A percentile compares a stretch with the other conserved stretches of the same genome.
Conservation (phyloP, 371 early-diverging fungal genomes). For the Syncephalastrum monosporum region DNA sequence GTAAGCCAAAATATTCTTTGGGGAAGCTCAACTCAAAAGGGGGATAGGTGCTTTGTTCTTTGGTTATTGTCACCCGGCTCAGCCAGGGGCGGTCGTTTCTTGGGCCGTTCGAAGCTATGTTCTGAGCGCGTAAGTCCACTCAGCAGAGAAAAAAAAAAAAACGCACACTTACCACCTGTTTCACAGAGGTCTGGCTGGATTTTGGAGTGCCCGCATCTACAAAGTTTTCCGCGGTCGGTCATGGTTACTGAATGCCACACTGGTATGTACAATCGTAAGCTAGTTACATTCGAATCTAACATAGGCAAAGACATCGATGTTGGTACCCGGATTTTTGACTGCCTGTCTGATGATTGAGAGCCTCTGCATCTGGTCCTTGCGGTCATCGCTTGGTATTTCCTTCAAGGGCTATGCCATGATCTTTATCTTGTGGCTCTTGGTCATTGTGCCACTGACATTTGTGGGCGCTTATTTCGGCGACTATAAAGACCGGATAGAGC, state of each 20-base stretch:
- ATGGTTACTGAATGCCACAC: conserved; percentile 40
- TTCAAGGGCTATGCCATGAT: conserved; percentile 35
- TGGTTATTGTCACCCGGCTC: conserved; percentile 33
- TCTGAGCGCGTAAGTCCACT: conserved; percentile 23
- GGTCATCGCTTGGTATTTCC: conserved; percentile 43
- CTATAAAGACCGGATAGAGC: conserved; percentile 32
- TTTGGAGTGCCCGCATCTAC: conserved; percentile 41
- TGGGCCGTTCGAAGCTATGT: conserved; percentile 22
- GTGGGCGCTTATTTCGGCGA: conserved; percentile 43
- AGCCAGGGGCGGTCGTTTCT: conserved; percentile 28
- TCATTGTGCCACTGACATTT: conserved; percentile 28
- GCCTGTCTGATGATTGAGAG: conserved; percentile 20
- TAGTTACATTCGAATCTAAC: background rate
- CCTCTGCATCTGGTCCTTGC: conserved; percentile 33
- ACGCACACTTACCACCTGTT: background rate
- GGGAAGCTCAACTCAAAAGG: background rate
- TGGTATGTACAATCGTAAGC: conserved; percentile 21
- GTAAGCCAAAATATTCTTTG: conserved; percentile 13
- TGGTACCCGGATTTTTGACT: conserved; percentile 30
- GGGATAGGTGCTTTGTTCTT: conserved; percentile 8
- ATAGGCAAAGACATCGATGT: conserved; percentile 26
- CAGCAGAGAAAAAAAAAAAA: background rate
- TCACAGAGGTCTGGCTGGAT: conserved; percentile 34
- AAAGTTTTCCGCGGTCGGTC: conserved; percentile 47
- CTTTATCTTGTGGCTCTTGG: conserved; percentile 26